A percentile compares a stretch with the other conserved stretches of the same genome.
Evolutionary conservation across 768 basidiomycete genomes (phyloP).

Genomic region (Lactarius hatsudake): DNA sequence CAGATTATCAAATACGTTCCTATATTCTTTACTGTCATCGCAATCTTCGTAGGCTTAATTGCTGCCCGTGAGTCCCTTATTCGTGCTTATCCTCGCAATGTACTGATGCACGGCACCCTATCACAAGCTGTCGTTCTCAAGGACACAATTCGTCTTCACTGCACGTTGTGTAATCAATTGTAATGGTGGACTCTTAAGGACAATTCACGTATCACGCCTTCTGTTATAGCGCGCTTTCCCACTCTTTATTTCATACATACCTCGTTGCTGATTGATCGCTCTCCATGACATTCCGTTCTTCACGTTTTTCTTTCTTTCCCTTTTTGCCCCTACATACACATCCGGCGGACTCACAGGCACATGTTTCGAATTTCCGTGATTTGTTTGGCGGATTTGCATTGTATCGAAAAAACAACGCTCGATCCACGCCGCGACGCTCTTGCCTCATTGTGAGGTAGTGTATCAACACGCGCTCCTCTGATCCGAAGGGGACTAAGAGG

Average conservation of each 20-base stretch:
- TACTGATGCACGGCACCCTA: slow-evolving; percentile 16
- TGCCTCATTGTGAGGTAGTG: background rate
- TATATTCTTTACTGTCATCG: slow-evolving; percentile 67
- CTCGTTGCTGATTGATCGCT: slow-evolving; percentile 13
- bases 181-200: slow-evolving; percentile 36
- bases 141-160: slow-evolving; percentile 55
- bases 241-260: slow-evolving; percentile 1
- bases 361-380: slow-evolving; percentile 9
- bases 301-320: background rate
- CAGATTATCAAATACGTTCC: slow-evolving; percentile 83
- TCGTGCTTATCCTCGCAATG: background rate
- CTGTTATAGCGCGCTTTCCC: background rate
- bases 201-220: background rate
- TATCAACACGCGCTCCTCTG: background rate
- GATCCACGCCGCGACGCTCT: background rate
- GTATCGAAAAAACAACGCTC: slow-evolving; percentile 1
- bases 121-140: slow-evolving; percentile 59
- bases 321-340: background rate
- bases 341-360: slow-evolving; percentile 10
- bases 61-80: slow-evolving; percentile 60
- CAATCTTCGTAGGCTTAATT: slow-evolving; percentile 72
- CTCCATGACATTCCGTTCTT: background rate
- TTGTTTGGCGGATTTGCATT: slow-evolving; percentile 13
- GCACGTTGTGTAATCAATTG: slow-evolving; percentile 65
- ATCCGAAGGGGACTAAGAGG: no score